Evolutionary conservation across 306 rosid species (phyloP).

Genomic region (Quillaja saponaria): DNA sequence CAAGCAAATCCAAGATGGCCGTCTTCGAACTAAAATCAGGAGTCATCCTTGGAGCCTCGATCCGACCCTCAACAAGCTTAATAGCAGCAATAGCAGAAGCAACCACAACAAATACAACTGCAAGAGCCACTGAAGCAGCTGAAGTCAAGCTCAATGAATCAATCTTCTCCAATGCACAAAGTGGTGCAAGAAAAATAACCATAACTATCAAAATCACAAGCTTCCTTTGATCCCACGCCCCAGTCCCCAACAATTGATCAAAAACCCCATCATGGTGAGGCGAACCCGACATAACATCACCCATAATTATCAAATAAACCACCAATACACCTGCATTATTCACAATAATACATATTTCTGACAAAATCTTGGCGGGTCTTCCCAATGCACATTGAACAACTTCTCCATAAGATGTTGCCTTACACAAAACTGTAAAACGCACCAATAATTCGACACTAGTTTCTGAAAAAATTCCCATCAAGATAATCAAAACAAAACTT

Average conservation of each 20-base stretch:
- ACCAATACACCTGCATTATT: conserved; percentile 87
- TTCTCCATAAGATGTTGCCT: conserved; percentile 82
- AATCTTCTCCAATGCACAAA: conserved; percentile 85
- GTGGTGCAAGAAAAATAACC: conserved; percentile 82
- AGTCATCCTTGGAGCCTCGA: conserved; percentile 65
- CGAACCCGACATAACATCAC: conserved; percentile 98
- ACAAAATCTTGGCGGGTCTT: conserved; percentile 62
- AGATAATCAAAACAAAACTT: conserved; percentile 64
- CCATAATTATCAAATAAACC: conserved; percentile 92
- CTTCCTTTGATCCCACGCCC: conserved; percentile 93
- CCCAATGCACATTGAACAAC: conserved; percentile 84
- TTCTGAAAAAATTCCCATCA: conserved; percentile 85
- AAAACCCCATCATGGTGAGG: conserved; percentile 80
- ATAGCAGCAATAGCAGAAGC: conserved; percentile 57
- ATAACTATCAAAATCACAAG: conserved; percentile 60
- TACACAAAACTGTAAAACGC: conserved; percentile 61
- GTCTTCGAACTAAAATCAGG: conserved; percentile 77
- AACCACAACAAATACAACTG: conserved; percentile 75
- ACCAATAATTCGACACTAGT: conserved; percentile 75
- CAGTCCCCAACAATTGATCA: conserved; percentile 83
- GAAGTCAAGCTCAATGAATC: conserved; percentile 95
- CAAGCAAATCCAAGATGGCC: conserved; percentile 86
- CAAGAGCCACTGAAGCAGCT: conserved; percentile 93
- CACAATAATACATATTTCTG: conserved; percentile 74
- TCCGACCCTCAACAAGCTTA: conserved; percentile 69